These are phyloP conservation scores for Paecilomyces dactylethromorphus DNA, from an alignment of 2,329 filamentous ascomycete genomes.

Conservation along the genomic window DNA sequence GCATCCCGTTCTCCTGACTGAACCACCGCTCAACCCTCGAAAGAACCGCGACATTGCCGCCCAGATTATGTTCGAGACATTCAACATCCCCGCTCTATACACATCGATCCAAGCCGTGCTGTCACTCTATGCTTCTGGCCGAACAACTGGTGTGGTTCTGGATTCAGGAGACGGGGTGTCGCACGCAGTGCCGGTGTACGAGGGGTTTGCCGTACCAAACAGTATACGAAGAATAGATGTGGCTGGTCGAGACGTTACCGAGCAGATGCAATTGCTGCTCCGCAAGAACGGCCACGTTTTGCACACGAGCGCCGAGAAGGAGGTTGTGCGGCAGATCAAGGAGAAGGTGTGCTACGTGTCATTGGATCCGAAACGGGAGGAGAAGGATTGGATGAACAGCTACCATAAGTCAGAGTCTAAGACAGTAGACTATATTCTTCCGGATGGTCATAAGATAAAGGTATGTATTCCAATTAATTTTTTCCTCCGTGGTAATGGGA, in stretches of 20 bases:
- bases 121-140: conserved; percentile 89
- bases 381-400: conserved; percentile 80
- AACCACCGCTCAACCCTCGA: conserved; percentile 90
- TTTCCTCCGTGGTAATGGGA: background rate
- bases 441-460: conserved; percentile 91
- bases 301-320: conserved; percentile 97
- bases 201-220: conserved; percentile 93
- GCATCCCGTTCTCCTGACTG: conserved; percentile 93
- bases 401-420: conserved; percentile 72
- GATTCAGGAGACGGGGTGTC: conserved; percentile 95
- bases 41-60: conserved; percentile 94
- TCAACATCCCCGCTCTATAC: conserved; percentile 94
- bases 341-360: conserved; percentile 85
- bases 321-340: conserved; percentile 96
- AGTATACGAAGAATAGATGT: conserved; percentile 95
- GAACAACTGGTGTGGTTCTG: conserved; percentile 91
- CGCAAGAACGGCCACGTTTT: conserved; percentile 91
- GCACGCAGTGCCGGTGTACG: conserved; percentile 94
- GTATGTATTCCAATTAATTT: conserved; percentile 37
- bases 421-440: conserved; percentile 78
- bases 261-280: conserved; percentile 84
- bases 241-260: conserved; percentile 90
- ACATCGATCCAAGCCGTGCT: conserved; percentile 96
- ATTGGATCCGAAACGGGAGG: conserved; percentile 82
- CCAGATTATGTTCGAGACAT: conserved; percentile 97